Evolutionary conservation across 179 eudicot genomes (phyloP).

Genomic region (Gypsophila paniculata): DNA sequence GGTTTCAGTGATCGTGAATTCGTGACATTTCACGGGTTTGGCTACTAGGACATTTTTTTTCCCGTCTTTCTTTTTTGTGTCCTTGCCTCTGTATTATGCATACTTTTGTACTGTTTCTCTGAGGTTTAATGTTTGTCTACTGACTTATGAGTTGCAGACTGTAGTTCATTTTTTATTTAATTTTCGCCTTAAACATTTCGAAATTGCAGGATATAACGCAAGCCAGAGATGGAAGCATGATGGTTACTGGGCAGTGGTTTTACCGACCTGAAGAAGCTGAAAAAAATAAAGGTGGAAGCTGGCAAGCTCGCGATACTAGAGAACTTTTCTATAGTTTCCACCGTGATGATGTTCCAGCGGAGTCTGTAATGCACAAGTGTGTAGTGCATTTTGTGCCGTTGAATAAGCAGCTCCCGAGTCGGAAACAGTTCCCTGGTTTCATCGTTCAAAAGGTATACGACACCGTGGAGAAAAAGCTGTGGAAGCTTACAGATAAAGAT

Average conservation of each 20-base stretch:
- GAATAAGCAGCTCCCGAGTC: slow-evolving; percentile 73
- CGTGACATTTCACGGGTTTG: background rate
- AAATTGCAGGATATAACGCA: slow-evolving; percentile 63
- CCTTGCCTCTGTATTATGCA: background rate
- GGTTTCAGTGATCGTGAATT: background rate
- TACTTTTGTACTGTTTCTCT: background rate
- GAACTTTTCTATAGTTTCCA: slow-evolving; percentile 95
- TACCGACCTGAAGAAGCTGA: slow-evolving; percentile 99
- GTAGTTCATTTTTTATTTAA: background rate
- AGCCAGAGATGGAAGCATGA: slow-evolving; percentile 51
- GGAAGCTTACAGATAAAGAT: slow-evolving; percentile 89
- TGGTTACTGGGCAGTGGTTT: slow-evolving; percentile 95
- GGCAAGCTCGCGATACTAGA: slow-evolving; percentile 84
- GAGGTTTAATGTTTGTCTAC: background rate
- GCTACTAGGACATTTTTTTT: background rate
- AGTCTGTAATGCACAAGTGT: slow-evolving; percentile 96
- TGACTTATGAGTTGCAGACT: too few species aligned
- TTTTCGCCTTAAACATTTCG: background rate
- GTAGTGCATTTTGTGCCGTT: slow-evolving; percentile 85
- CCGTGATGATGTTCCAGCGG: slow-evolving; percentile 95
- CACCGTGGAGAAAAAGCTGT: slow-evolving; percentile 69
- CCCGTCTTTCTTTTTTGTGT: background rate
- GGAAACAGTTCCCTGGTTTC: slow-evolving; percentile 84
- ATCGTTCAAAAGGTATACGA: slow-evolving; percentile 91
- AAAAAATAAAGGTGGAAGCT: slow-evolving; percentile 80